Base-by-base conservation (phyloP, 768 basidiomycete genomes). In the Tephrocybe sp. region DNA sequence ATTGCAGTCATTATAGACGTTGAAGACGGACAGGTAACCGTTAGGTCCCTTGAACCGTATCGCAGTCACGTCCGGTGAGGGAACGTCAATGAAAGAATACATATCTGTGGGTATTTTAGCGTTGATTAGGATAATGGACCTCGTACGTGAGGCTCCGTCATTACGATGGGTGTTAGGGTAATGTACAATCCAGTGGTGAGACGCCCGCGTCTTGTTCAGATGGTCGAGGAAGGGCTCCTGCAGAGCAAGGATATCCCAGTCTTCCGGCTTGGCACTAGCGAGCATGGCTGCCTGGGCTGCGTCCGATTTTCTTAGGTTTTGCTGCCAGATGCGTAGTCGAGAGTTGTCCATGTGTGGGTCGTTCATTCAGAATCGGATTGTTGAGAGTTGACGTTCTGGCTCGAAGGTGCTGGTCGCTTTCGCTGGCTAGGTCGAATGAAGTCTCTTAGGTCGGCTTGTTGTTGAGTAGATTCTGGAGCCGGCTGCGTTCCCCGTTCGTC, bases 141-240 rank as follows among this genome's bases (percentile, higher is more conserved):
- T 15, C 4, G 30, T 34, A 22, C 30, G 22, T 19, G 19, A 16
- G 48, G 15, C 34, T 12, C 39, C 30, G 11, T 49, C 18, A 21
- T 15, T 12, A 3, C 24, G 9, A 31, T 40, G 48, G 34, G 16
- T n/a, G 13, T 5, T 13, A 5, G 51, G 38, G 35, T 52, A 52
- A 4, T 21, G n/a, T 1, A 52, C 51, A 2, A 12, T 7, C 51
- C 51, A 52, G 37, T 39, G 38, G 9, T 30, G 44, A 13, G 44
- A 46, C 1, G 51, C 51, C 0, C 40, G 30, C 0, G 67, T 59
- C 27, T 59, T 52, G 1, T 44, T 30, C 1, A 60, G 32, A 2
- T 5, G 15, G 47, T 68, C 56, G 1, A 69, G 49, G 34, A 51
- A 55, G 0, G 69, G 69, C 60, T 69, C 69, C 53, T 71, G 69